Percentiles rank a stretch among this genome's conserved stretches.
These are phyloP conservation scores for Ajuga reptans DNA, from an alignment of 305 asterid species.

Conservation along the genomic window DNA sequence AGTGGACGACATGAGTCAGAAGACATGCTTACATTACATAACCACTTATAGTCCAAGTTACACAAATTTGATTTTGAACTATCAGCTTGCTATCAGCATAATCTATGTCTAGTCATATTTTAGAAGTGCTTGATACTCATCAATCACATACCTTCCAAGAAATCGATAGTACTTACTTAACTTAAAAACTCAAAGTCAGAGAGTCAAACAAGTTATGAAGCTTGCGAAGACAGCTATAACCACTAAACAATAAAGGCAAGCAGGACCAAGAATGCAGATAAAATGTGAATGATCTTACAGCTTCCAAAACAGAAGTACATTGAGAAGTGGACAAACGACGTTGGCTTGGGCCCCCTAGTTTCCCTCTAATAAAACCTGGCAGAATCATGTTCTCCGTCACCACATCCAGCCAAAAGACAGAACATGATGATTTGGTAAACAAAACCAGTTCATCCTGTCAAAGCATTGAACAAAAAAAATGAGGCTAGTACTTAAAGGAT, in stretches of 20 bases:
- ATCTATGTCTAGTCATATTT: background rate
- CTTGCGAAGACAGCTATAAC: conserved; percentile 2
- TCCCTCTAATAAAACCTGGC: conserved; percentile 72
- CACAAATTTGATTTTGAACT: background rate
- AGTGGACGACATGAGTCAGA: conserved; percentile 3
- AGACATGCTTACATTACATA: conserved; percentile 1
- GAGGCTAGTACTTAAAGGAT: background rate
- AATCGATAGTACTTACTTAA: background rate
- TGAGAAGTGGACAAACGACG: conserved; percentile 64
- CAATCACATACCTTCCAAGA: conserved; percentile 16
- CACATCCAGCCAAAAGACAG: conserved; percentile 52
- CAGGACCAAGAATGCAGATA: conserved; percentile 12
- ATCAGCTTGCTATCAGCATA: conserved; percentile 7
- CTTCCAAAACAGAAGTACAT: conserved; percentile 70
- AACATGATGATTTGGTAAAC: conserved; percentile 53
- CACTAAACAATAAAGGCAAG: conserved; percentile 6
- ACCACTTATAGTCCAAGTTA: background rate
- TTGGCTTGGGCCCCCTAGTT: conserved; percentile 89
- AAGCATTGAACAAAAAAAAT: conserved; percentile 17
- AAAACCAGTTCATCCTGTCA: conserved; percentile 60
- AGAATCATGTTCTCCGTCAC: conserved; percentile 37
- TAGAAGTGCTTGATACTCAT: background rate
- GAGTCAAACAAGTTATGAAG: conserved; percentile 9
- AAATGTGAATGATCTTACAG: conserved; percentile 44
- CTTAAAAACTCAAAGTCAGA: background rate